Base-by-base conservation (phyloP, 495 filamentous ascomycete species). In the Penicillium coprophilum region DNA sequence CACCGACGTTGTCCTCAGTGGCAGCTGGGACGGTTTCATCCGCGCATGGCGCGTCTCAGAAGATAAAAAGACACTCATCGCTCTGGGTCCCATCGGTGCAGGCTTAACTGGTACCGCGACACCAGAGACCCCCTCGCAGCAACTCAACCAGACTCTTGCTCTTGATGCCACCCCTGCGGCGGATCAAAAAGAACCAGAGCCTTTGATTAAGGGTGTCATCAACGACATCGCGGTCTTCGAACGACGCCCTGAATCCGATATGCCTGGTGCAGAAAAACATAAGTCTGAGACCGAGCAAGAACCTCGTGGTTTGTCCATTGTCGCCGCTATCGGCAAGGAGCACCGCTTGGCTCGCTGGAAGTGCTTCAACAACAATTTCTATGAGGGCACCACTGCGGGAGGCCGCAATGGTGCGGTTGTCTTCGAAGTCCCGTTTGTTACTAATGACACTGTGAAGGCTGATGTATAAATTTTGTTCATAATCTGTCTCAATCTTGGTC, bases 1-100 rank as follows among this genome's bases (percentile, higher is more conserved):
- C 63, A 91, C 89, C 10, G 91, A 98, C 63, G 72, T 96, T 28
- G 80, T 97, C 36, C 72, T 97, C 34, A 92, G 85, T 57, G 94
- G 93, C 15, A 95, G 90, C 68, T 97, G 92, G 91, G 94, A 98
- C 72, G 94, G 94, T 1, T 82, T 78, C 62, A 80, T 97, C 15
- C 80, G 92, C 27, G 87, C 85, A n/a, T 98, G 92, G 91, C 82
- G 76, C 54, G 76, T 97, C 40, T 88, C 86, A 36, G 80, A 88
- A 20, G 92, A 96, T 60, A 96, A 95, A 71, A 85, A 82, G 69
- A 86, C 80, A 46, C 82, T 98, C 31, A 84, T 91, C 62, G 69
- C 80, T 4, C 66, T 92, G 3, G 92, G 91, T 1, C 75, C 82
- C 5, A 67, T 96, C 10, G 88, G 87, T 4, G 64, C 61, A 32